Base-by-base conservation (phyloP, 2,329 filamentous ascomycete species). In the Penicillium corylophilum region DNA sequence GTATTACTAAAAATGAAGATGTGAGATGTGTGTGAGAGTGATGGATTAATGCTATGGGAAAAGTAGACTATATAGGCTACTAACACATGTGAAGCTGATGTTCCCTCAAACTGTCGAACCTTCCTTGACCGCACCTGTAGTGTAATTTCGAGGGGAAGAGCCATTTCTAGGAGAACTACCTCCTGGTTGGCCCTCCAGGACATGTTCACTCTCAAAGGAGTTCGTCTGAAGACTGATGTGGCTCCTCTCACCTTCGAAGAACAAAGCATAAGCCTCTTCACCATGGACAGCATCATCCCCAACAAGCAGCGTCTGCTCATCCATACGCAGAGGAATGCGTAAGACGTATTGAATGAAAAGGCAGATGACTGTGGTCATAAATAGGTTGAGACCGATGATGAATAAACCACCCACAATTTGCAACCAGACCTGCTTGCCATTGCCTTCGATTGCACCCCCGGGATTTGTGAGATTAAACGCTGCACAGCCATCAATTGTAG, bases 331-430 rank as follows among this genome's bases (percentile, higher is more conserved):
- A 5, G 76, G 74, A 16, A 80, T 71, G 16, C 78, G 71, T 40
- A 73, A 63, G 38, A 79, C 76, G 56, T 77, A 75, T 60, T 78
- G 77, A 68, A 80, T 80, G 62, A 80, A 80, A 1, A 73, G 56
- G 66, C 78, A 65, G 52, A 80, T 79, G 29, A 77, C 60, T 18
- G 71, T 72, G 4, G 77, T 80, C 77, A 77, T 79, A 46, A 80
- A 73, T 15, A 77, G 58, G 53, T 80, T 79, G 73, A 74, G 78
- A 15, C 76, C 78, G 48, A 80, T 76, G 51, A 79, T 67, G 64
- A 79, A 79, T 8, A 75, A 64, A 7, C 73, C 77, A 13, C 77
- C 75, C 8, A 77, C 77, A 54, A 80, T 73, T 57, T 79, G 77
- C 29, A 77, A 63, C 67, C 77, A 77, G 20, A 81, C 70, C 64